Evolutionary conservation across 306 rosid genomes (phyloP), one percentile per base, ranked within the genome.

Genomic region (Prunus mongolica): DNA sequence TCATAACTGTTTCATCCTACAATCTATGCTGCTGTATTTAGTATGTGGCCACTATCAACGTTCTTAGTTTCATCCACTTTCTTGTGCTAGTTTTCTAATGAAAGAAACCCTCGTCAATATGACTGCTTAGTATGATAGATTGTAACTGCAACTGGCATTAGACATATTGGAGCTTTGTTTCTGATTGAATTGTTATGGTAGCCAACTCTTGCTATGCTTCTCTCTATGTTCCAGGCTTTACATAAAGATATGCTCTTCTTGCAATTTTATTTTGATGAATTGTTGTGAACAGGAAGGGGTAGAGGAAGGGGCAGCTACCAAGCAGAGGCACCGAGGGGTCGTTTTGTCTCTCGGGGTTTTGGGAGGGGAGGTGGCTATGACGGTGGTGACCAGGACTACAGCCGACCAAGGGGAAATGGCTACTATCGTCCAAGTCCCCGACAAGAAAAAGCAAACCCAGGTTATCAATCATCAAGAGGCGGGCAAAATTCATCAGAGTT

Each of bases 241-340:
- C 19, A 4, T 19, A 12, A 45, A 46, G 20, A 18, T 71, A 61
- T 28, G 60, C 2, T 15, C 8, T 54, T 7, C 19, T 22, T 46
- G 13, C 28, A 45, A 69, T 46, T 10, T 32, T 70, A 28, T n/a
- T 24, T n/a, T 65, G 51, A 56, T 77, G 65, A 58, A 73, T 78
- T 72, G 60, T 82, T 80, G 57, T 82, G 83, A 60, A 60, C 84
- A 94, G 98, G 96, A 82, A 89, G 97, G 85, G 98, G 98, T 73
- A 91, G 96, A 86, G 97, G 96, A 82, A 88, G 96, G 79, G 88
- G 91, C 19, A 67, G 79, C 84, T 90, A 90, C 79, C 97, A 92
- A 65, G 52, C 84, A 76, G 97, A 94, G 38, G 87, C 86, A 22
- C 80, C 91, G 57, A 85, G 91, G 73, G 90, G 89, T 47, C 97